Percentiles rank a stretch among this genome's conserved stretches.
These are phyloP conservation scores for Blastocladiella emersonii DNA, from an alignment of 371 early-diverging fungal genomes.

Conservation along the genomic window DNA sequence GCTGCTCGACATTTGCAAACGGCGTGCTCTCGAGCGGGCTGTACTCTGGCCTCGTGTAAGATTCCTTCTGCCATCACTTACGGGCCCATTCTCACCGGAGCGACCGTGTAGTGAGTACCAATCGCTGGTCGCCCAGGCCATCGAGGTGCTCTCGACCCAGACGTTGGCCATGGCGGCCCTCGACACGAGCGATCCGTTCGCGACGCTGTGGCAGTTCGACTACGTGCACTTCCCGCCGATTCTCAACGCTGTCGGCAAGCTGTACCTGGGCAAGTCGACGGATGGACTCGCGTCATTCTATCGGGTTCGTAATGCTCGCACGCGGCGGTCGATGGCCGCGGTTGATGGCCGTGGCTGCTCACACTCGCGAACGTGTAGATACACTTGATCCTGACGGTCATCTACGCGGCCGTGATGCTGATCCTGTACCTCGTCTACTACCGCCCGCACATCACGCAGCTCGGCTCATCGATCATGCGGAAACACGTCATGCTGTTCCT, in stretches of 20 bases:
- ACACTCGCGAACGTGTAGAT: neutral
- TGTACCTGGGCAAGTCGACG: neutral
- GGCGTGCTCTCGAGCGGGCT: neutral
- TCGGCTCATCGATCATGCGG: neutral
- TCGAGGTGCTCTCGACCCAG: neutral
- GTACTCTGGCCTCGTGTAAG: neutral
- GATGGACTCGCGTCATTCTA: neutral
- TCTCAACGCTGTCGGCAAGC: neutral
- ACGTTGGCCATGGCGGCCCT: neutral
- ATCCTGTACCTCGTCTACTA: conserved; percentile 9
- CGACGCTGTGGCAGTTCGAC: neutral
- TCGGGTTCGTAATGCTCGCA: neutral
- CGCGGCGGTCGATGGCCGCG: neutral
- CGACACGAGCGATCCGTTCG: neutral
- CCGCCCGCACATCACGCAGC: conserved; percentile 3
- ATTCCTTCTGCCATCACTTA: neutral
- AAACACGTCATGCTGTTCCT: conserved; percentile 13
- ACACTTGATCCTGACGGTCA: conserved; percentile 6
- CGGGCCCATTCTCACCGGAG: neutral
- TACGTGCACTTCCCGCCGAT: neutral
- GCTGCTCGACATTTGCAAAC: neutral
- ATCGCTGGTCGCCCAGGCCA: neutral
- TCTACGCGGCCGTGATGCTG: conserved; percentile 5
- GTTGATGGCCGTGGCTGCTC: neutral
- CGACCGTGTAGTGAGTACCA: neutral